These are phyloP conservation scores for Penicillium egyptiacum DNA, from an alignment of 495 filamentous ascomycete species.

Conservation along the genomic window DNA sequence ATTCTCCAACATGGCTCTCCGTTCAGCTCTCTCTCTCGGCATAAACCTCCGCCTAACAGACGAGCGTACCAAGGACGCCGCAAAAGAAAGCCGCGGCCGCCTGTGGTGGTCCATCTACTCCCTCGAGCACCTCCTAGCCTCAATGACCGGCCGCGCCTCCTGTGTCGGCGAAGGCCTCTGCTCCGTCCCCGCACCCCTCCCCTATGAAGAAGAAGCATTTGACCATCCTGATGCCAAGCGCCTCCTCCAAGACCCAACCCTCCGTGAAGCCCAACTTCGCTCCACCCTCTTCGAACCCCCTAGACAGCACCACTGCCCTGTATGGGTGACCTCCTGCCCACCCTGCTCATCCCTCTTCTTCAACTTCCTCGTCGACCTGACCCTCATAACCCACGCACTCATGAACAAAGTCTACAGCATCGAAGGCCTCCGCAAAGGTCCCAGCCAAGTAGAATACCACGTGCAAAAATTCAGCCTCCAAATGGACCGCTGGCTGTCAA, in stretches of 20 bases:
- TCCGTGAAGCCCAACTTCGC: constrained; percentile 31
- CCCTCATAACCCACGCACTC: constrained; percentile 51
- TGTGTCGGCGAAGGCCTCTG: constrained; percentile 54
- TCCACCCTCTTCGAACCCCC: constrained; percentile 32
- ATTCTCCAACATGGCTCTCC: constrained; percentile 57
- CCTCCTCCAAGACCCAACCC: constrained; percentile 24
- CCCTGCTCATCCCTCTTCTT: constrained; percentile 49
- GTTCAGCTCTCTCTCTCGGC: constrained; percentile 57
- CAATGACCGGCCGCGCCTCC: constrained; percentile 62
- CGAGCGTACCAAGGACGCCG: constrained; percentile 41
- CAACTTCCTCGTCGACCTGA: constrained; percentile 44
- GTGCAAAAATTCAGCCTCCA: constrained; percentile 46
- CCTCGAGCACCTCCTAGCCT: constrained; percentile 56
- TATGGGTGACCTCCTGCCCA: constrained; percentile 28
- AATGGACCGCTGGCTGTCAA: constrained; percentile 53
- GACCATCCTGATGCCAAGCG: constrained; percentile 18
- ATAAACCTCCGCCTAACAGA: constrained; percentile 60
- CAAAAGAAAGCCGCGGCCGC: constrained; percentile 59
- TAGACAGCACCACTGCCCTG: constrained; percentile 3
- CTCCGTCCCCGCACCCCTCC: constrained; percentile 53
- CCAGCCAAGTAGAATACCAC: constrained; percentile 51
- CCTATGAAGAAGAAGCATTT: constrained; percentile 53
- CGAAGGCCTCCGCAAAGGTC: constrained; percentile 46
- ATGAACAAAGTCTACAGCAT: constrained; percentile 58
- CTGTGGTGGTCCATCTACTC: constrained; percentile 66